Conservation (phyloP, 2,329 filamentous ascomycete genomes). For the Claviceps digitariae region DNA sequence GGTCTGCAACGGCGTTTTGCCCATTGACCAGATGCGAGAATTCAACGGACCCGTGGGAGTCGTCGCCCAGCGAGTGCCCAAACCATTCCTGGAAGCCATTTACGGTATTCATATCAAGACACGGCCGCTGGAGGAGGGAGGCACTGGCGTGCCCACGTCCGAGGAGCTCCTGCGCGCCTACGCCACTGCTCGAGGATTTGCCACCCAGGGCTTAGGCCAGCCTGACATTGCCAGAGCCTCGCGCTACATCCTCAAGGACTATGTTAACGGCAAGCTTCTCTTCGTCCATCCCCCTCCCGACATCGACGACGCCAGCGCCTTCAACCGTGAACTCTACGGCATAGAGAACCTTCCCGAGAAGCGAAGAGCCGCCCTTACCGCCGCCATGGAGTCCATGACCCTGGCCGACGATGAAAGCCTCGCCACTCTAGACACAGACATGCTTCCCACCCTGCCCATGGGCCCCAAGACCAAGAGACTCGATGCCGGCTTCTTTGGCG, state of each 20-base stretch:
- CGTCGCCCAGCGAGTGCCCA: constrained; percentile 73
- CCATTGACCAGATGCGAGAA: constrained; percentile 92
- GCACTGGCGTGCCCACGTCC: constrained; percentile 72
- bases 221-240: constrained; percentile 90
- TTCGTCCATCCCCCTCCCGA: constrained; percentile 79
- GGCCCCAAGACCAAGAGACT: constrained; percentile 65
- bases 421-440: constrained; percentile 29
- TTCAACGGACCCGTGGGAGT: constrained; percentile 77
- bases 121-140: constrained; percentile 77
- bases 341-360: constrained; percentile 68
- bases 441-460: constrained; percentile 32
- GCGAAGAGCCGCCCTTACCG: constrained; percentile 51
- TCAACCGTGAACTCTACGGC: constrained; percentile 86
- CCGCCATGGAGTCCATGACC: constrained; percentile 33
- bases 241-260: constrained; percentile 85
- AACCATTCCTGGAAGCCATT: constrained; percentile 76
- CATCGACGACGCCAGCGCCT: constrained; percentile 56
- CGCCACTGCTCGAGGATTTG: constrained; percentile 78
- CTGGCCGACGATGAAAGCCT: constrained; percentile 20
- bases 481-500: constrained; percentile 81
- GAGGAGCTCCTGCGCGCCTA: constrained; percentile 78
- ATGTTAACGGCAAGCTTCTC: constrained; percentile 88
- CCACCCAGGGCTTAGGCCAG: constrained; percentile 75
- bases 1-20: constrained; percentile 86
- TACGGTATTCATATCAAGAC: constrained; percentile 86